Percentiles rank a stretch among this genome's conserved stretches.
Evolutionary conservation across 306 rosid genomes (phyloP).

Genomic region (Vigna hirtella): DNA sequence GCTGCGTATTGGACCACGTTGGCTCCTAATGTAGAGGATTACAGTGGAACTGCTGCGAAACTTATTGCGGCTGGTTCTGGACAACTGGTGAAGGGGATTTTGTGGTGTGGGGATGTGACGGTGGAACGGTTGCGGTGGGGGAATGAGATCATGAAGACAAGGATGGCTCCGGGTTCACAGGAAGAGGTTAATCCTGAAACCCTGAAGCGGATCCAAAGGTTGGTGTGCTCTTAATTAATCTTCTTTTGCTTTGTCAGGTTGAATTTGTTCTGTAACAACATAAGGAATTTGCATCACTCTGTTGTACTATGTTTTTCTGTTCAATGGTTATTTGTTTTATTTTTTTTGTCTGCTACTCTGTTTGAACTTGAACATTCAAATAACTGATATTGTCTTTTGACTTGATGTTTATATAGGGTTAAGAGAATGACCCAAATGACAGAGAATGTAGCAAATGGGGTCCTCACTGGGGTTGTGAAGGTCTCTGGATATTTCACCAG

Average conservation of each 20-base stretch:
- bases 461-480: conserved; percentile 84
- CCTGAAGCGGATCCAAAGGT: conserved; percentile 80
- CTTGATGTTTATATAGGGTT: conserved; percentile 64
- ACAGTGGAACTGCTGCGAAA: conserved; percentile 70
- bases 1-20: conserved; percentile 94
- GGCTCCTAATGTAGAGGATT: conserved; percentile 98
- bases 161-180: conserved; percentile 51
- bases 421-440: conserved; percentile 84
- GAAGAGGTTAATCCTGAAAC: conserved; percentile 74
- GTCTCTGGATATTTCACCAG: conserved; percentile 83
- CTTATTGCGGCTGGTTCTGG: conserved; percentile 81
- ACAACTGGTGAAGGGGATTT: conserved; percentile 76
- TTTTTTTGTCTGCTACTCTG: not conserved
- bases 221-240: not conserved
- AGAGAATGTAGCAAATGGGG: conserved; percentile 86
- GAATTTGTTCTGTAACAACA: not conserved
- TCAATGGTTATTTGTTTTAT: not conserved
- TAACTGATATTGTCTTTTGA: conserved; percentile 30
- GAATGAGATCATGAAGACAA: conserved; percentile 77
- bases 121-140: conserved; percentile 88
- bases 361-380: not conserved
- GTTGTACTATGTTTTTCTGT: not conserved
- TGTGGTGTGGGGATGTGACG: conserved; percentile 99
- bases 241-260: too few species aligned
- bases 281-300: not conserved